phyloP scores from a whole-genome alignment of 371 early-diverging fungal species.

The Mucor plumbeus region DNA sequence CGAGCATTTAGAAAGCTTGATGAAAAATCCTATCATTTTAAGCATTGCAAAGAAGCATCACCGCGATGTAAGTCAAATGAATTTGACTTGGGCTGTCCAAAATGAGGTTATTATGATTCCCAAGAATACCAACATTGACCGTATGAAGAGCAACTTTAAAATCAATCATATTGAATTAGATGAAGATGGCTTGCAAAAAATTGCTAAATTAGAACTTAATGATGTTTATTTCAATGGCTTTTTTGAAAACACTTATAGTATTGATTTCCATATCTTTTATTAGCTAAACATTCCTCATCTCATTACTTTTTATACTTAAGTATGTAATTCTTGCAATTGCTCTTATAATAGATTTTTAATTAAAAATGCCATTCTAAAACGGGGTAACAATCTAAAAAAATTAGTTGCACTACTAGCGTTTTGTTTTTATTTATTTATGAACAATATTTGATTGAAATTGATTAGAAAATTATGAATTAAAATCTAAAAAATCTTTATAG shows the following conservation, averaged over 20 bases:
- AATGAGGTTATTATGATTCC: constrained; percentile 65
- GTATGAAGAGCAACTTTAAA: constrained; percentile 50
- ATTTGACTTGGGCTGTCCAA: constrained; percentile 62
- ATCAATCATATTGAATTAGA: constrained; percentile 31
- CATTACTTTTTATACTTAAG: no score
- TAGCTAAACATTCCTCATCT: constrained; percentile 7
- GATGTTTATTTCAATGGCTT: constrained; percentile 43
- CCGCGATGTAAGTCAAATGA: constrained; percentile 25
- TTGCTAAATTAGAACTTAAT: constrained; percentile 31
- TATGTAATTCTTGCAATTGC: no score
- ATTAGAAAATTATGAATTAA: no score
- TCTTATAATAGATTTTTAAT: no score
- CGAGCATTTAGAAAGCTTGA: constrained; percentile 36
- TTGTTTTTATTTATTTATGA: no score
- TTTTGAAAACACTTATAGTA: constrained; percentile 25
- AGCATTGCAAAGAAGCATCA: constrained; percentile 19
- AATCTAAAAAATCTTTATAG: no score
- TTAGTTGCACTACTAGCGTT: no score
- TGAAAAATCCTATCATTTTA: constrained; percentile 36
- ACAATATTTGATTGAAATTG: no score
- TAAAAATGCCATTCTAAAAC: no score
- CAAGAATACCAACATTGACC: constrained; percentile 54
- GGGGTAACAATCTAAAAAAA: no score
- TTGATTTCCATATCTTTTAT: constrained; percentile 40
- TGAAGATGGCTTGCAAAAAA: constrained; percentile 32